These are phyloP conservation scores for Starmerella roubikii DNA, from an alignment of 805 yeast species.

Conservation along the genomic window DNA sequence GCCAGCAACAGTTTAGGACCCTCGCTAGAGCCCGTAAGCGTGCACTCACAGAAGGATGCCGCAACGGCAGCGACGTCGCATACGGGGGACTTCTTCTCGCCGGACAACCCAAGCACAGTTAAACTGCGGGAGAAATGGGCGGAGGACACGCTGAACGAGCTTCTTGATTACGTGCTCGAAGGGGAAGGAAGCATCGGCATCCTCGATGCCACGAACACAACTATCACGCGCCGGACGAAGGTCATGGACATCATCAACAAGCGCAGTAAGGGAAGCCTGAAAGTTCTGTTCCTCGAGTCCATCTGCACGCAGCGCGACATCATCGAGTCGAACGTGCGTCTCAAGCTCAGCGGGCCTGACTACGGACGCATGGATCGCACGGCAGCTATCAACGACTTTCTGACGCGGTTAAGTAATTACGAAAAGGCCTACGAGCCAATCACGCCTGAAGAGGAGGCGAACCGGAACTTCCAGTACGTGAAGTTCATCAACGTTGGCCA, in stretches of 20 bases:
- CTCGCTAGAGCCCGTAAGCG: conserved; percentile 41
- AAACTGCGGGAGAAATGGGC: conserved; percentile 88
- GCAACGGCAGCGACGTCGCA: conserved; percentile 14
- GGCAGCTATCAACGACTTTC: conserved; percentile 66
- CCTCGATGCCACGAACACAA: conserved; percentile 85
- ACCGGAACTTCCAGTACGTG: conserved; percentile 64
- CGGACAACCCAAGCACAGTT: conserved; percentile 53
- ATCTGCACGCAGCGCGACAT: conserved; percentile 69
- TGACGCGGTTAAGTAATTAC: conserved; percentile 66
- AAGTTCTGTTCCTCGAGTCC: conserved; percentile 74
- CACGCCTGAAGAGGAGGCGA: conserved; percentile 55
- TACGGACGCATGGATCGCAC: conserved; percentile 74
- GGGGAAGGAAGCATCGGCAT: conserved; percentile 89
- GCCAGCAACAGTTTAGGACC: conserved; percentile 54
- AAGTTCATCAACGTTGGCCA: conserved; percentile 95
- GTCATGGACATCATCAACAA: conserved; percentile 34
- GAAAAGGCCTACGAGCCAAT: conserved; percentile 84
- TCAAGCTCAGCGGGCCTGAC: conserved; percentile 88
- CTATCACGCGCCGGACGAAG: conserved; percentile 53
- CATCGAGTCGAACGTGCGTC: conserved; percentile 68
- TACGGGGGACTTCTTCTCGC: conserved; percentile 74
- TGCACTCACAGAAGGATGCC: conserved; percentile 25
- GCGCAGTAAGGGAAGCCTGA: conserved; percentile 35
- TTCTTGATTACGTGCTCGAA: conserved; percentile 63
- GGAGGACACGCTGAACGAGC: conserved; percentile 74